phyloP scores from a whole-genome alignment of 1,139 yeast genomes.

The Saccharomyces hybrid region DNA sequence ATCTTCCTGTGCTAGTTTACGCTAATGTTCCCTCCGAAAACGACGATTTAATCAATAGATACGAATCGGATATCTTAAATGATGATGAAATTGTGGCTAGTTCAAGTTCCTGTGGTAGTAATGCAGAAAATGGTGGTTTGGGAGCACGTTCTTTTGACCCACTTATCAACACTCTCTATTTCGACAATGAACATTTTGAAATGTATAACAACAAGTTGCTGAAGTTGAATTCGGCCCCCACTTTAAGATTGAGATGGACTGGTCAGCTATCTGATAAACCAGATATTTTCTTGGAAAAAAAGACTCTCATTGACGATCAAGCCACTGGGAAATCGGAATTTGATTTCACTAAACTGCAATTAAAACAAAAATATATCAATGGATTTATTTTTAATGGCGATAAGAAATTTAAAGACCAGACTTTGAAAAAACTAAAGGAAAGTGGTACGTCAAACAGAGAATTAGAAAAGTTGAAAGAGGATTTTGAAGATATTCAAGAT shows the following conservation, averaged over 20 bases:
- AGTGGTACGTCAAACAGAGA: slow-evolving; percentile 46
- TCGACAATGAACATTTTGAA: slow-evolving; percentile 77
- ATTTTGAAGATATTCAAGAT: slow-evolving; percentile 52
- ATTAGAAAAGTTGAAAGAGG: slow-evolving; percentile 45
- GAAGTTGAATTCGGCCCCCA: slow-evolving; percentile 60
- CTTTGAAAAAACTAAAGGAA: slow-evolving; percentile 47
- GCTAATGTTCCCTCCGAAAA: slow-evolving; percentile 36
- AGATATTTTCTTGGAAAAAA: slow-evolving; percentile 73
- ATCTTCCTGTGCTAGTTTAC: slow-evolving; percentile 84
- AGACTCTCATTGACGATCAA: slow-evolving; percentile 52
- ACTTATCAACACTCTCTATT: slow-evolving; percentile 75
- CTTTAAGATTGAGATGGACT: slow-evolving; percentile 84
- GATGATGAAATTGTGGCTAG: slow-evolving; percentile 32
- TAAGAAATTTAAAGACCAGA: slow-evolving; percentile 40
- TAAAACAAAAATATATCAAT: slow-evolving; percentile 74
- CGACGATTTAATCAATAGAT: slow-evolving; percentile 26
- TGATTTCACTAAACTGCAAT: slow-evolving; percentile 43
- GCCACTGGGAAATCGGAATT: slow-evolving; percentile 45
- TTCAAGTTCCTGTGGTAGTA: slow-evolving; percentile 22
- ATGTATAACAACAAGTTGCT: slow-evolving; percentile 78
- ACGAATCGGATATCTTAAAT: slow-evolving; percentile 32
- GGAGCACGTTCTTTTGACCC: slow-evolving; percentile 60
- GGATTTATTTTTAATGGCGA: slow-evolving; percentile 48
- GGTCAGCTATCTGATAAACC: slow-evolving; percentile 73
- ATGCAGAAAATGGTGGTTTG: slow-evolving; percentile 35